Percentiles rank a stretch among this genome's conserved stretches.
phyloP scores from a whole-genome alignment of 176 grass and related monocot species.

The Avena insularis region DNA sequence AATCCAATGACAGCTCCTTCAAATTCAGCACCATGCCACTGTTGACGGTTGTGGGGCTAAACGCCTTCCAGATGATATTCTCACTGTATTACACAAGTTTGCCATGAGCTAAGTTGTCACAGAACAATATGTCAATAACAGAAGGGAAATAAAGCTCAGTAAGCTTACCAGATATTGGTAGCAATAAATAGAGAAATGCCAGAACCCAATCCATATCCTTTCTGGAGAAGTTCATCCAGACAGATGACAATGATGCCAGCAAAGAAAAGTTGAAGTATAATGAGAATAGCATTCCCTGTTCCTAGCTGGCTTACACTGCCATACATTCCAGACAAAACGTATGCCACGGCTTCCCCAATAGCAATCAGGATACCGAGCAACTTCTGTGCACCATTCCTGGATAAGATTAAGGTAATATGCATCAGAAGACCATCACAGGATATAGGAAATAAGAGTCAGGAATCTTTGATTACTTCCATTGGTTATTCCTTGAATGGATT shows the following conservation, averaged over 20 bases:
- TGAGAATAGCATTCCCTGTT: slow-evolving; percentile 95
- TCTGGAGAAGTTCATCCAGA: slow-evolving; percentile 96
- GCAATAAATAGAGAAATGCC: slow-evolving; percentile 97
- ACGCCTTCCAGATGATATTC: slow-evolving; percentile 99
- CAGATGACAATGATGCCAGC: slow-evolving; percentile 98
- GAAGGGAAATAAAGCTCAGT: slow-evolving; percentile 16
- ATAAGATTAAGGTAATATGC: slow-evolving; percentile 6
- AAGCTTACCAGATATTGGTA: slow-evolving; percentile 92
- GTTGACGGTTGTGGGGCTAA: slow-evolving; percentile 97
- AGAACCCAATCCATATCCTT: slow-evolving; percentile 98
- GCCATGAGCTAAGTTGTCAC: slow-evolving; percentile 21
- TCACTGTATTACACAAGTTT: slow-evolving; percentile 60
- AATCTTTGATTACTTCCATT: no score
- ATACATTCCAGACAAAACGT: slow-evolving; percentile 96
- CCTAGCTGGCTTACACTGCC: slow-evolving; percentile 88
- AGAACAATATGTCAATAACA: slow-evolving; percentile 14
- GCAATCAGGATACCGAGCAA: slow-evolving; percentile 88
- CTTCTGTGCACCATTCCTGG: slow-evolving; percentile 92
- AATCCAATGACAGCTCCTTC: slow-evolving; percentile 95
- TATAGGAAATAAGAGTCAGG: not conserved
- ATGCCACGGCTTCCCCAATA: slow-evolving; percentile 93
- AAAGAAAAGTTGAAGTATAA: slow-evolving; percentile 98
- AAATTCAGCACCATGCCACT: slow-evolving; percentile 90
- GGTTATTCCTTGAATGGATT: no score
- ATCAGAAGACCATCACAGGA: slow-evolving; percentile 12